Base-by-base conservation (phyloP, 2,329 filamentous ascomycete species). In the Metarhizium humberi region DNA sequence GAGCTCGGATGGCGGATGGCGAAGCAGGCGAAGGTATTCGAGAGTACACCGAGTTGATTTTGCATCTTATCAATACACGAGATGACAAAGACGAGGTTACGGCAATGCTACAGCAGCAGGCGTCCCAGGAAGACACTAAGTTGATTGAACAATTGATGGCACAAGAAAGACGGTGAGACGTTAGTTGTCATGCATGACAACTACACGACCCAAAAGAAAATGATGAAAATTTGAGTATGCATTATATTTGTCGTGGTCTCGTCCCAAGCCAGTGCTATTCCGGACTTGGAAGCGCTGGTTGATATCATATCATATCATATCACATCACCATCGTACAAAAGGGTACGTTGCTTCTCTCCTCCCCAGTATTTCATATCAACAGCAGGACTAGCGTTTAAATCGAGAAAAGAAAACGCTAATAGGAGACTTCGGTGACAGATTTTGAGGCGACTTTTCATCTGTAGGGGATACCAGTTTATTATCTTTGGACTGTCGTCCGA, bases 41-140 rank as follows among this genome's bases (percentile, higher is more conserved):
- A 53, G 83, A 85, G 66, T 87, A 83, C 62, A 78, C 77, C 50
- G 79, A 81, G 58, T 69, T 85, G 25, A 74, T 86, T 18, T 62
- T 78, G 50, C 72, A 76, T 55, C 67, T 83, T 38, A 69, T 83
- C 54, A 67, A 69, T 47, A 40, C 29, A 1, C 66, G 68, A 40
- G 64, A 61, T 25, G 60, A 61, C 7, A 61, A 60, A 8, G 58
- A 62, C 3, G 68, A 74, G 30, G 65, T 71, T 7, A 67, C 69
- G 6, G 67, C 67, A 6, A 47, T 73, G 6, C 63, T 80, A 46
- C 71, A 76, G 58, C 70, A 73, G 57, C 73, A 80, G 59, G 64
- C 77, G 16, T 72, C 69, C 3, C 67, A 74, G 52, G 71, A 77
- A 59, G 78, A 83, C 56, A 71, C 72, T 4, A 72, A 74, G 60